Percentiles rank a stretch among this genome's conserved stretches.
phyloP scores from a whole-genome alignment of 192 early-diverging fungal genomes.

The Coemansia sp. region DNA sequence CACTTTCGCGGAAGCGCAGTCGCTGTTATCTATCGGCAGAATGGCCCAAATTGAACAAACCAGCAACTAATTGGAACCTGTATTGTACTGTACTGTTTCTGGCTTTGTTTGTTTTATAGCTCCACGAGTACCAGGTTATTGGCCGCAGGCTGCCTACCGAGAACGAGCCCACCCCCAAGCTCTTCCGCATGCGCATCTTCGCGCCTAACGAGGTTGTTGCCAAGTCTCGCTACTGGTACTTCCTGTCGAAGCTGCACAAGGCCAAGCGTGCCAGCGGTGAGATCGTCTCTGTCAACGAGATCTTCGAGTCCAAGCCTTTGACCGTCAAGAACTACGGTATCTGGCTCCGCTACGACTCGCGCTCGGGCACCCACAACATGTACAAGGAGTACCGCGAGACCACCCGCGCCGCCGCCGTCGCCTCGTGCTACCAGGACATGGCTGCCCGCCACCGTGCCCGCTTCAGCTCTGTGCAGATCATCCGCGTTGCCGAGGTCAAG shows the following conservation, averaged over 20 bases:
- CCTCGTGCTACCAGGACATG: constrained; percentile 93
- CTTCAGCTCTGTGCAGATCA: constrained; percentile 97
- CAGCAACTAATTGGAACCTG: neutral
- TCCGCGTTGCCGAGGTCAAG: constrained; percentile 93
- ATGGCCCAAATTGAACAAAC: neutral
- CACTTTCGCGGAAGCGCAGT: neutral
- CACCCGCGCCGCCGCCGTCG: constrained; percentile 71
- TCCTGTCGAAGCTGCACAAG: constrained; percentile 97
- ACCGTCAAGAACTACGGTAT: constrained; percentile 98
- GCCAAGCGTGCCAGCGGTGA: constrained; percentile 99
- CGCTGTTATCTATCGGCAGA: neutral
- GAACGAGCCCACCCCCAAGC: constrained; percentile 88
- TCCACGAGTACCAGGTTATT: constrained; percentile 81
- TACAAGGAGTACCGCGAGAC: constrained; percentile 99
- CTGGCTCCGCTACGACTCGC: constrained; percentile 99
- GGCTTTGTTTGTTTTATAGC: constrained; percentile 27
- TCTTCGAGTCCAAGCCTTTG: constrained; percentile 91
- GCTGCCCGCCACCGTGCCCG: constrained; percentile 98
- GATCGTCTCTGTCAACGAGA: constrained; percentile 96
- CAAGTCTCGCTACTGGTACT: constrained; percentile 99
- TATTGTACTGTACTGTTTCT: neutral
- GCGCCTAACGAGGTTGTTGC: constrained; percentile 98
- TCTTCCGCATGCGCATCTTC: constrained; percentile 98
- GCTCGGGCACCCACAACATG: constrained; percentile 99
- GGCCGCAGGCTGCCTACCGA: constrained; percentile 93